Percentiles rank a stretch among this genome's conserved stretches.
Evolutionary conservation across 768 basidiomycete species (phyloP).

Genomic region (Mycena amicta): DNA sequence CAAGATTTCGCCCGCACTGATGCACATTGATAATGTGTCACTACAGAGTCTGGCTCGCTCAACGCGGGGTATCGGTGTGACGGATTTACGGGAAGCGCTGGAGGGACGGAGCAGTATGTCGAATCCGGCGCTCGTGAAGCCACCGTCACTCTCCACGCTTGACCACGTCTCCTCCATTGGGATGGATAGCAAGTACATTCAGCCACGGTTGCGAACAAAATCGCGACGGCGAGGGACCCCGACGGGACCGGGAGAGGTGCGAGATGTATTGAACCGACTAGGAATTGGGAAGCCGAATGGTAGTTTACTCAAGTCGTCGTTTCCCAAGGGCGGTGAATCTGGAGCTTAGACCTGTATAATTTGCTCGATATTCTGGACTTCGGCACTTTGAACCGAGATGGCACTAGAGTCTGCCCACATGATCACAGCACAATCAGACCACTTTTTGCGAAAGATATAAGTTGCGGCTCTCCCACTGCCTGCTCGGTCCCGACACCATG

Average conservation of each 20-base stretch:
- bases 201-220: slow-evolving; percentile 46
- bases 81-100: slow-evolving; percentile 84
- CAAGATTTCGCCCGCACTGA: slow-evolving; percentile 81
- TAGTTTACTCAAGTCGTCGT: slow-evolving; percentile 71
- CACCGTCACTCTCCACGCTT: slow-evolving; percentile 76
- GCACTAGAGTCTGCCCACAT: neutral
- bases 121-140: slow-evolving; percentile 67
- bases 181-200: slow-evolving; percentile 36
- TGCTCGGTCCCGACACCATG: slow-evolving; percentile 48
- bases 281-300: slow-evolving; percentile 77
- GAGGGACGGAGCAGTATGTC: slow-evolving; percentile 86
- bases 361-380: neutral
- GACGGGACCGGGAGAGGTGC: slow-evolving; percentile 68
- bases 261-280: slow-evolving; percentile 80
- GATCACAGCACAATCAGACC: neutral
- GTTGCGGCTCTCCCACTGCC: slow-evolving; percentile 1
- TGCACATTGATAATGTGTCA: slow-evolving; percentile 91
- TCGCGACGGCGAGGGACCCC: slow-evolving; percentile 52
- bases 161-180: slow-evolving; percentile 62
- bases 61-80: slow-evolving; percentile 80
- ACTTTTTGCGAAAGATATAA: slow-evolving; percentile 2
- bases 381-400: too few relatives aligned
- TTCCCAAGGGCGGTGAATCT: slow-evolving; percentile 38
- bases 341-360: slow-evolving; percentile 12
- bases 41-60: slow-evolving; percentile 82